Evolutionary conservation across 345 rosid species (phyloP).

Genomic region (Hevea brasiliensis): DNA sequence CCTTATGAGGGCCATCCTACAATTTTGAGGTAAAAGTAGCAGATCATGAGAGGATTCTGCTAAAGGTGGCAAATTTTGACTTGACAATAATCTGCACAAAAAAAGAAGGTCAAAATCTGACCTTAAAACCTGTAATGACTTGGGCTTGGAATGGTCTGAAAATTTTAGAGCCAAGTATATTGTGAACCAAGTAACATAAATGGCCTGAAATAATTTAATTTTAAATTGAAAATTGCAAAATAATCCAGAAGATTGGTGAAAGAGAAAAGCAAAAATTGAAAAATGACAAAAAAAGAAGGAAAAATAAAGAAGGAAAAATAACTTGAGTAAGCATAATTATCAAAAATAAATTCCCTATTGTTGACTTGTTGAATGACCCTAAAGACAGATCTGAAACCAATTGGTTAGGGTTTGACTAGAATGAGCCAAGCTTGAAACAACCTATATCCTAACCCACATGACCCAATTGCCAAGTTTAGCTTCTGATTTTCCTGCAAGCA

Average conservation of each 20-base stretch:
- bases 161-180: background rate
- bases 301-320: background rate
- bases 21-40: constrained; percentile 51
- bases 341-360: background rate
- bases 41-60: background rate
- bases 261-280: too few species aligned
- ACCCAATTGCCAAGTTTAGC: background rate
- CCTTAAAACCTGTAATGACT: too few species aligned
- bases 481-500: background rate
- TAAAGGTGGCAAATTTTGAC: background rate
- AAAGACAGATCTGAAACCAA: background rate
- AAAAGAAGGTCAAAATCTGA: background rate
- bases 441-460: background rate
- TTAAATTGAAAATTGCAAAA: background rate
- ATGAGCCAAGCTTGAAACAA: background rate
- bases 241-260: background rate
- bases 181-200: background rate
- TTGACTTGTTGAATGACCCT: background rate
- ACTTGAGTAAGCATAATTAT: too few species aligned
- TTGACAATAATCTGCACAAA: background rate
- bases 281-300: too few species aligned
- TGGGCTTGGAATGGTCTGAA: background rate
- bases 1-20: constrained; percentile 86
- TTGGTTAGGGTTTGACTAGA: background rate
- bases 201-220: background rate